Base-by-base conservation (phyloP, 495 filamentous ascomycete species). In the Penicillium angulare region DNA sequence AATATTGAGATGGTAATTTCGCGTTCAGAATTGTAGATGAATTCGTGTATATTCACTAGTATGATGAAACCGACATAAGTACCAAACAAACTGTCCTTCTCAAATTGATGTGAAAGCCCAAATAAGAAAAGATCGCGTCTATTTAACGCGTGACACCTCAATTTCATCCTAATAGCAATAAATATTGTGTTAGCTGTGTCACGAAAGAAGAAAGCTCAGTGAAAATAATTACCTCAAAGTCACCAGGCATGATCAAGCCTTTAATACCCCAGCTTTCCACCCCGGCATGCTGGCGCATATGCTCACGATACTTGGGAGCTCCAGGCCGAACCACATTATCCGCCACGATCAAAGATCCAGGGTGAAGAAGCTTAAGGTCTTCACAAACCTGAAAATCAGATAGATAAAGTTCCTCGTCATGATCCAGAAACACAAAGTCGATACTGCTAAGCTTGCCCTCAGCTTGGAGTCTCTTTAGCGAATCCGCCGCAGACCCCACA, bases 401-500 rank as follows among this genome's bases (percentile, higher is more conserved):
- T 36, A 48, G 1, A 36, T 63, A 59, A 21, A 56, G 41, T 3
- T 50, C 45, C 27, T 63, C 49, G 3, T 21, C 48, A 31, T 63
- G 55, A 43, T 59, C 56, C 24, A 63, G 13, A 35, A 63, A 59
- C 17, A 59, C 15, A 8, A 63, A 31, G 29, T 59, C 55, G 4
- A 56, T 35, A 2, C 27, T 34, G 2, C 10, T 26, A 13, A 50
- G 16, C 18, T 17, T 34, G 3, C 41, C 34, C 27, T 49, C 34
- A 3, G 33, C 24, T 6, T 52, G 33, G 12, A 57, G 41, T 16
- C 50, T 38, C 23, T 18, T 22, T 20, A 57, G 7, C 5, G 47
- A 48, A 20, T 54, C 36, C 10, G 49, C 50, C 2, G 53, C 49
- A 1, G 82, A 61, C 7, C 87, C 87, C 33, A 87, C 79, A 5